Evolutionary conservation across 768 basidiomycete genomes (phyloP).

Genomic region (Pholiota molesta): DNA sequence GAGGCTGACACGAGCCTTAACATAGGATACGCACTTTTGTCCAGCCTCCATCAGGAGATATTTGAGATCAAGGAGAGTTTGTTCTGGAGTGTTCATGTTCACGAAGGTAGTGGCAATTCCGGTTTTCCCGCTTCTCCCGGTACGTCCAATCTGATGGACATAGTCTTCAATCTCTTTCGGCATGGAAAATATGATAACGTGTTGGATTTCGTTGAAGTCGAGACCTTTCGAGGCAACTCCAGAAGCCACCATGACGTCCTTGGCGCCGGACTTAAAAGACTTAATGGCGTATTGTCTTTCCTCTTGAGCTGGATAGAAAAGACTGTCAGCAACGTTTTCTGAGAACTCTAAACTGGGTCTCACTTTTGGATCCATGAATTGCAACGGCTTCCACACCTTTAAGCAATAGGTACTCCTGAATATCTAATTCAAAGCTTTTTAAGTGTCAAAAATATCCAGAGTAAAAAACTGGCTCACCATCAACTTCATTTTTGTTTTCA

Average conservation of each 20-base stretch:
- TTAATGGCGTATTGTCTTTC: slow-evolving; percentile 99
- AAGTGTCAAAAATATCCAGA: not conserved
- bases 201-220: slow-evolving; percentile 98
- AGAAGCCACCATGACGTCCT: slow-evolving; percentile 99
- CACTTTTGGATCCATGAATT: slow-evolving; percentile 97
- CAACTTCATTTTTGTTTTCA: slow-evolving; percentile 99
- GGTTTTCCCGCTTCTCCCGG: slow-evolving; percentile 96
- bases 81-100: slow-evolving; percentile 96
- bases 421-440: slow-evolving; percentile 58
- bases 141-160: slow-evolving; percentile 98
- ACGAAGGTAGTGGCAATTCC: slow-evolving; percentile 99
- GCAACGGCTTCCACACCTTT: slow-evolving; percentile 99
- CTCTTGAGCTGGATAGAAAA: slow-evolving; percentile 74
- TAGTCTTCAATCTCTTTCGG: slow-evolving; percentile 99
- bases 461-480: slow-evolving; percentile 57
- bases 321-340: not conserved
- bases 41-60: slow-evolving; percentile 97
- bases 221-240: slow-evolving; percentile 97
- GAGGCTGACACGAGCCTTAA: not conserved
- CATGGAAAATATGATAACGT: slow-evolving; percentile 99
- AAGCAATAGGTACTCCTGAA: slow-evolving; percentile 94
- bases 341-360: slow-evolving; percentile 23
- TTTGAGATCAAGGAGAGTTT: slow-evolving; percentile 95
- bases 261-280: slow-evolving; percentile 95
- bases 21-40: slow-evolving; percentile 71